Base-by-base conservation (phyloP, 164 flowering plant species). In the Vitis amurensis region DNA sequence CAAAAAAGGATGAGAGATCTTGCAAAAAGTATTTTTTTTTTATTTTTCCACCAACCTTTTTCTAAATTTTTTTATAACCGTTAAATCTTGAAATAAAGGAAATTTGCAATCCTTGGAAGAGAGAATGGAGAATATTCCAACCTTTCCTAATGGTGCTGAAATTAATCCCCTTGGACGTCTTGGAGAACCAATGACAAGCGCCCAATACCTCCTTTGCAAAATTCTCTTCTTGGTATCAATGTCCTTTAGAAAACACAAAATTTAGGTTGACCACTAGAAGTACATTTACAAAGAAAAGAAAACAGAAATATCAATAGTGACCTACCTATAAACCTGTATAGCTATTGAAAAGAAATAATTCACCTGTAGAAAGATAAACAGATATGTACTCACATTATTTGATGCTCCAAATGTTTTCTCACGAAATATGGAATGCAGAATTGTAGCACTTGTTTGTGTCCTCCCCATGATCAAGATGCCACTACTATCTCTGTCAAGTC, bases 381-480 rank as follows among this genome's bases (percentile, higher is more conserved):
- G 64, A 51, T 19, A 63, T 37, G 15, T 23, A 77, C 86, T 73
- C 63, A 92, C 99, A 76, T 77, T 70, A 64, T 63, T 67, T 57
- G 88, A 84, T 66, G 90, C 91, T 68, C 83, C 85, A 76, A 68
- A 71, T 68, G 99, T 95, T 83, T 91, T 93, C 83, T 93, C 97
- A 17, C 93, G 96, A 76, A 95, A 95, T 59, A 95, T 72, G 52
- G 98, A 93, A 76, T 93, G 99, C 76, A 95, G 73, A 64, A 89
- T 52, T 55, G 89, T 69, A 27, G 97, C 77, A 82, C 97, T 89
- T 67, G 83, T 79, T 68, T 81, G 93, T 70, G 99, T 90, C 79
- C 98, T 90, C 15, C 97, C 99, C 98, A 95, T 79, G 68, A 95
- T 91, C 83, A 95, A 78, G 68, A 93, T 81, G 66, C 99, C 98